A percentile compares a stretch with the other conserved stretches of the same genome.
Conservation (phyloP, 768 basidiomycete species). For the Rhizopogon salebrosus region DNA sequence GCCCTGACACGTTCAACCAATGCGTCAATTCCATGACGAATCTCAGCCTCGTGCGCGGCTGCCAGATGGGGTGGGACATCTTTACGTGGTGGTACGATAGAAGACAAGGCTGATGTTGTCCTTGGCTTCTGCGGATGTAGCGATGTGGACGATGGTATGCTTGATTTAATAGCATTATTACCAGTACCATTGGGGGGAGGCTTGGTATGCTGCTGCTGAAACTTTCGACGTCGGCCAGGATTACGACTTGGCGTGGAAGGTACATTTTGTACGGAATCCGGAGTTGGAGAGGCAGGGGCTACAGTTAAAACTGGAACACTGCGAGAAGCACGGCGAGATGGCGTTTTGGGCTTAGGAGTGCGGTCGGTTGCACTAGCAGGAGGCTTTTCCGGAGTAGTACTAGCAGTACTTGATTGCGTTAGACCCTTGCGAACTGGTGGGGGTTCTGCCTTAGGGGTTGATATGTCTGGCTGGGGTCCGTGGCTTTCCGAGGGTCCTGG, state of each 20-base stretch:
- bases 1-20: slow-evolving; percentile 74
- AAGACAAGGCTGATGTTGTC: slow-evolving; percentile 13
- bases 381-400: slow-evolving; percentile 18
- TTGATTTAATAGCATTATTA: slow-evolving; percentile 15
- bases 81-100: slow-evolving; percentile 35
- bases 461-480: slow-evolving; percentile 15
- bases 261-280: slow-evolving; percentile 14
- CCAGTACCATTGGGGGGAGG: slow-evolving; percentile 7
- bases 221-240: slow-evolving; percentile 45
- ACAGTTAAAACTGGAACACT: slow-evolving; percentile 16
- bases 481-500: slow-evolving; percentile 15
- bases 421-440: slow-evolving; percentile 13
- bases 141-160: slow-evolving; percentile 14
- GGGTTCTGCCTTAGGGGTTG: slow-evolving; percentile 8
- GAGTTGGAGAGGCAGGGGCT: slow-evolving; percentile 15
- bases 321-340: slow-evolving; percentile 18
- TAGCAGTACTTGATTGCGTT: slow-evolving; percentile 12
- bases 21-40: slow-evolving; percentile 66
- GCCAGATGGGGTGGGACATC: slow-evolving; percentile 58
- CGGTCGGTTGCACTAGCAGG: slow-evolving; percentile 17
- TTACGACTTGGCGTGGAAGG: slow-evolving; percentile 36
- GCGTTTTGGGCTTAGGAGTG: slow-evolving; percentile 15
- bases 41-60: slow-evolving; percentile 34
- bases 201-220: slow-evolving; percentile 36
- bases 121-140: slow-evolving; percentile 32